These are phyloP conservation scores for Licmophora abbreviata DNA, from an alignment of 108 stramenopile genomes.

Conservation along the genomic window DNA sequence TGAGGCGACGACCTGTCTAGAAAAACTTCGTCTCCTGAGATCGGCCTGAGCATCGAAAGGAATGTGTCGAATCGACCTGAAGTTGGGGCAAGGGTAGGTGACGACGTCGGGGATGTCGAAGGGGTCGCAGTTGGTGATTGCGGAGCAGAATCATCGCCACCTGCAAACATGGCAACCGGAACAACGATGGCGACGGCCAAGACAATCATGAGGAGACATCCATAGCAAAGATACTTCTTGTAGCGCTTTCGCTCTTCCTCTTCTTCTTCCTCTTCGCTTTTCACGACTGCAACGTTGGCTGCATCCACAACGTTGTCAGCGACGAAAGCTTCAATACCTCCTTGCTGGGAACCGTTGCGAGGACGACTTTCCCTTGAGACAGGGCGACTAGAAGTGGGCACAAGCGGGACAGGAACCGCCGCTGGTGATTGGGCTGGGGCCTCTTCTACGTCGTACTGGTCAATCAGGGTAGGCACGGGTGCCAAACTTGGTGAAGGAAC, in stretches of 20 bases:
- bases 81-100: slow-evolving; percentile 23
- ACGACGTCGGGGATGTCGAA: slow-evolving; percentile 1
- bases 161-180: slow-evolving; percentile 10
- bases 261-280: slow-evolving; percentile 11
- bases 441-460: background rate
- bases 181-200: slow-evolving; percentile 15
- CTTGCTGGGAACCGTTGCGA: background rate
- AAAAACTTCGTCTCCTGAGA: background rate
- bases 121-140: slow-evolving; percentile 2
- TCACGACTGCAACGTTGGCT: slow-evolving; percentile 9
- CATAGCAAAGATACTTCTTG: slow-evolving; percentile 5
- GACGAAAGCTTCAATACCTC: slow-evolving; percentile 17
- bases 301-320: slow-evolving; percentile 9
- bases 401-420: background rate
- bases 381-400: background rate
- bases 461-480: background rate
- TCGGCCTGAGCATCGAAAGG: slow-evolving; percentile 1
- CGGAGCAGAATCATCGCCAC: slow-evolving; percentile 1
- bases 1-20: background rate
- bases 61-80: slow-evolving; percentile 1
- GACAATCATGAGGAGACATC: slow-evolving; percentile 6
- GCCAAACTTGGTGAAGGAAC: background rate
- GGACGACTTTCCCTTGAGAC: background rate
- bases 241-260: slow-evolving; percentile 10
- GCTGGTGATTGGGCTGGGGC: background rate